Base-by-base conservation (phyloP, 208 protist genomes). In the Trypanosoma platydactyli region DNA sequence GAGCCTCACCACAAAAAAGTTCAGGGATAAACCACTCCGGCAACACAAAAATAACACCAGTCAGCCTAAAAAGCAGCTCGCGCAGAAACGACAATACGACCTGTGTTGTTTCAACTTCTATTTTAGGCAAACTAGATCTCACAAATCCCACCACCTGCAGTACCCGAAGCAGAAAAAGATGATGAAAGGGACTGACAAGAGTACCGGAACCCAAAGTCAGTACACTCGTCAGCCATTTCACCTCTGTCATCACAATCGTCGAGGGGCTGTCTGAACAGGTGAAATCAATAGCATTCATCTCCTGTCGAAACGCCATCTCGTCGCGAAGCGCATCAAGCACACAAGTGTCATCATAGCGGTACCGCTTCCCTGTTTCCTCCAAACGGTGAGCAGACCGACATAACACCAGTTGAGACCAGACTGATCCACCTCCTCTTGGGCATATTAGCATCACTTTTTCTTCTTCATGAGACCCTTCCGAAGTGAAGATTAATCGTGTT, bases 1-100 rank as follows among this genome's bases (percentile, higher is more conserved):
- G 27, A 45, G 29, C 53, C 44, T 64, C 46, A 45, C 46, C 16
- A 45, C 27, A 5, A 44, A 64, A 46, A 54, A 64, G 48, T n/a
- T 64, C 59, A 5, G 59, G 25, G 5, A 22, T 54, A 45, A 64
- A 64, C 59, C 59, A 64, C n/a, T 45, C 27, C n/a, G 59, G 59
- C 20, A 64, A 25, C 0, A 44, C 2, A 64, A 64, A 64, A 20
- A 54, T 18, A 11, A 55, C 33, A 16, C 3, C n/a, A 30, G 30
- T 55, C 16, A 64, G 16, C 30, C 41, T 11, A 51, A 30, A 38
- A 9, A 64, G 15, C 30, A 64, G 13, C 27, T 64, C 46, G 44
- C 33, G 15, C 0, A 64, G 29, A 45, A 64, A 54, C 20, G 49
- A 44, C 16, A 29, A 30, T 16, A 64, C 30, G 1, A 24, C 22